Evolutionary conservation across 192 early-diverging fungal species (phyloP), one percentile per base, ranked within the genome.

Genomic region (Phycomyces nitens): DNA sequence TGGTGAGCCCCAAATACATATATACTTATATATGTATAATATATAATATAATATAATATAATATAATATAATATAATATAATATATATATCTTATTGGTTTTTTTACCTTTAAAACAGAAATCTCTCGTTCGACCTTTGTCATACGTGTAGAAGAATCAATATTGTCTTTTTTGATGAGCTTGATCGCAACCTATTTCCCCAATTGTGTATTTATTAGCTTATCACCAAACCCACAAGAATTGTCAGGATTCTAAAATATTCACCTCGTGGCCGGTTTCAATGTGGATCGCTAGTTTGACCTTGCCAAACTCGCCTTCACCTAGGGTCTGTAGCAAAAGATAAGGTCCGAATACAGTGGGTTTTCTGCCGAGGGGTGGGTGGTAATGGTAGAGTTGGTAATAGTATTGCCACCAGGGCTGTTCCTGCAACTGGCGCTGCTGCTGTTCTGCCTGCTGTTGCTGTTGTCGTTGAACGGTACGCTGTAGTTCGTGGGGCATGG

Each of bases 301-400:
- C 77, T 99, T 96, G 60, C 92, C 95, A 80, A 97, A 97, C 81
- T 99, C 95, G 55, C 95, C 96, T 77, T 97, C 95, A 58, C 95
- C 95, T 11, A 99, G 83, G 22, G 95, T 97, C 78, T 99, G 95
- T 53, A 94, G 83, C 62, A 99, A 84, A 15, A 94, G 71, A 80
- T 99, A 99, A 58, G 94, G 92, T 6, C 95, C 91, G 74, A 93
- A 89, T 68, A 89, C 84, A 22, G 84, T 86, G 41, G 80, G 75
- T 70, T 77, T 76, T 65, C 79, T 58, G 56, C 66, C 70, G 9
- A 60, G 68, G 20, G 68, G 68, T 39, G 60, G 60, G 34, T 69
- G 68, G 43, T 69, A 69, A 15, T 71, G 64, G 18, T 67, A 68
- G 8, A 39, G 52, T 40, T 68, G 60, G 49, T 69, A 69, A 49